Base-by-base conservation (phyloP, 2,329 filamentous ascomycete species). In the Rugonectria rugulosa region DNA sequence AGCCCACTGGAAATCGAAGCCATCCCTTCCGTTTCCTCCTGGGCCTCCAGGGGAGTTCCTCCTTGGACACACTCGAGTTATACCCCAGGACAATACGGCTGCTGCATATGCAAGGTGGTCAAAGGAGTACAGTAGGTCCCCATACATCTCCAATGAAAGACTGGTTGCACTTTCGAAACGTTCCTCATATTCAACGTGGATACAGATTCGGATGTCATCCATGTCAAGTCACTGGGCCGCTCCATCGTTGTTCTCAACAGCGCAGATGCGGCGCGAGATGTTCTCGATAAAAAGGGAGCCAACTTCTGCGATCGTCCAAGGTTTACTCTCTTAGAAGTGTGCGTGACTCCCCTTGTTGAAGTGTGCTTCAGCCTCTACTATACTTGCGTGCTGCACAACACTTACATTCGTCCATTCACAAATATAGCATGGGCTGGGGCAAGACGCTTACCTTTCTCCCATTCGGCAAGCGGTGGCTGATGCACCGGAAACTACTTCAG, bases 371-470 rank as follows among this genome's bases (percentile, higher is more conserved):
- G 6, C 11, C 11, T 27, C 11, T 7, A 27, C 11, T 27, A 7
- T 27, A 27, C 6, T 27, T 27, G 6, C 11, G 11, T 27, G 24
- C 11, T 27, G 24, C 11, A 27, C 24, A n/a, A n/a, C n/a, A n/a
- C n/a, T n/a, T n/a, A n/a, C n/a, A n/a, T n/a, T n/a, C n/a, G n/a
- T n/a, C n/a, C n/a, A n/a, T n/a, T n/a, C n/a, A n/a, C n/a, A n/a
- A n/a, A n/a, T n/a, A 12, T 19, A 71, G 68, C 11, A 77, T 78
- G 75, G 77, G 77, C 11, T 81, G 79, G 78, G 71, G 74, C 15
- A 73, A 72, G 46, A 80, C 78, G 6, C 61, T 80, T 55, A 79
- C 79, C 10, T 80, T 79, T 57, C 70, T 79, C 4, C 73, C 71
- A 32, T 78, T 73, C 67, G 75, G 75, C 3, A 65, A 71, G 24